These are phyloP conservation scores for Populus tremula DNA, from an alignment of 345 rosid genomes.

Conservation along the genomic window DNA sequence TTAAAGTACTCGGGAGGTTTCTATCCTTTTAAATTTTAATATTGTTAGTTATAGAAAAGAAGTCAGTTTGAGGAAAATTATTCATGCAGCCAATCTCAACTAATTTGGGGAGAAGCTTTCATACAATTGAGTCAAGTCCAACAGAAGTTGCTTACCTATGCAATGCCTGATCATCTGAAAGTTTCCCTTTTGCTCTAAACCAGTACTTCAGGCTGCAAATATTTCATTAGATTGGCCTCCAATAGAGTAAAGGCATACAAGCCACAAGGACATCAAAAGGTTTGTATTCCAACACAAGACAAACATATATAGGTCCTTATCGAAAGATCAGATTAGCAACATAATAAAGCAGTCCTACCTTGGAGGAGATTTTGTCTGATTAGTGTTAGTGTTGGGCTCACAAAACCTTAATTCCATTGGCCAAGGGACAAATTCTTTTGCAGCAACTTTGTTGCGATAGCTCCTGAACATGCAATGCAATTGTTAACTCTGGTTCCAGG, in stretches of 20 bases:
- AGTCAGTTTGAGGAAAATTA: neutral
- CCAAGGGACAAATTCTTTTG: conserved; percentile 69
- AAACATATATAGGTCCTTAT: neutral
- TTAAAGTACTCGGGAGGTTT: no score
- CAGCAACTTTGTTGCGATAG: conserved; percentile 80
- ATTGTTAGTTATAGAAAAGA: no score
- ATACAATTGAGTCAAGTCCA: neutral
- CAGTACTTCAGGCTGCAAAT: conserved; percentile 73
- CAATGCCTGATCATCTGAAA: conserved; percentile 92
- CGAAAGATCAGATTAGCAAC: conserved; percentile 15
- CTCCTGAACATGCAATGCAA: conserved; percentile 53
- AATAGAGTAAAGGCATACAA: neutral
- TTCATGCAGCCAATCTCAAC: neutral
- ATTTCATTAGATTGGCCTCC: neutral
- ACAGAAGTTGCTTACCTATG: conserved; percentile 57
- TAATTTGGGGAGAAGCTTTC: neutral
- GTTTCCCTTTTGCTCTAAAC: conserved; percentile 93
- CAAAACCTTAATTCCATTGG: conserved; percentile 96
- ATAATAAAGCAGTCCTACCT: conserved; percentile 42
- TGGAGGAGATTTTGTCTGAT: conserved; percentile 81
- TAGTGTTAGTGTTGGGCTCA: conserved; percentile 61
- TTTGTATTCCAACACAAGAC: neutral
- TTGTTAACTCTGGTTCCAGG: neutral
- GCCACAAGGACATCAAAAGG: neutral
- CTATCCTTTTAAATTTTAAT: no score